phyloP scores from a whole-genome alignment of 2,329 filamentous ascomycete genomes.

The Proliferodiscus dingleyae region DNA sequence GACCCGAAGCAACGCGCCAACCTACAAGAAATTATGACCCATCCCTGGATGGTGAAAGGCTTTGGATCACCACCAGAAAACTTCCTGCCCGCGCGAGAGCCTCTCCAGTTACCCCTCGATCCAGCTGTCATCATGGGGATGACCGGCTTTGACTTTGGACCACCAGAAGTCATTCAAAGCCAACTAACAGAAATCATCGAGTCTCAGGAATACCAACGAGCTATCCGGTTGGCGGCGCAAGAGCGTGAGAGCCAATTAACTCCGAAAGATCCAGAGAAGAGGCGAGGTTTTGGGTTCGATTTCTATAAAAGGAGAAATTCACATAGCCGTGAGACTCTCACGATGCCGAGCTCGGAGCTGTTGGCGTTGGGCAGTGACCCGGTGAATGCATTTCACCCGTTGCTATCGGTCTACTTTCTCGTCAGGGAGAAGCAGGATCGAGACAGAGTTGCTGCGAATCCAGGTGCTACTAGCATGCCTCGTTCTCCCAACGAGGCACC shows the following conservation, averaged over 20 bases:
- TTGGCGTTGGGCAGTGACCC: constrained; percentile 80
- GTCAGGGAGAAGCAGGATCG: constrained; percentile 92
- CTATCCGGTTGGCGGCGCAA: constrained; percentile 64
- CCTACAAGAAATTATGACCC: constrained; percentile 86
- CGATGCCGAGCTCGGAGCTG: constrained; percentile 78
- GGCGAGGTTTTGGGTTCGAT: constrained; percentile 82
- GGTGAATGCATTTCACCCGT: constrained; percentile 85
- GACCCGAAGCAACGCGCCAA: constrained; percentile 83
- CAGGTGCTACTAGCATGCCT: constrained; percentile 54
- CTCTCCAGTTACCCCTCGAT: constrained; percentile 80
- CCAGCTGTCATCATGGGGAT: constrained; percentile 81
- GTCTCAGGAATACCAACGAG: constrained; percentile 89
- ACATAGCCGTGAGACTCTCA: constrained; percentile 81
- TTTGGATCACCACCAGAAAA: constrained; percentile 86
- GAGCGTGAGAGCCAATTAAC: constrained; percentile 55
- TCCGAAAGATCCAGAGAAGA: constrained; percentile 67
- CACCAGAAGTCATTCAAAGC: constrained; percentile 73
- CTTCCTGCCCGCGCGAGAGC: constrained; percentile 76
- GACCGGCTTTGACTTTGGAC: constrained; percentile 97
- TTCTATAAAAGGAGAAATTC: constrained; percentile 96
- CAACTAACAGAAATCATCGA: constrained; percentile 84
- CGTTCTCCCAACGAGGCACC: constrained; percentile 47
- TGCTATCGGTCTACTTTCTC: constrained; percentile 91
- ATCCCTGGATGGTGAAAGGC: constrained; percentile 94
- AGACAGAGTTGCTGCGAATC: constrained; percentile 56